A percentile compares a stretch with the other conserved stretches of the same genome.
Evolutionary conservation across 495 filamentous ascomycete genomes (phyloP).

Genomic region (Daldinia bambusicola): DNA sequence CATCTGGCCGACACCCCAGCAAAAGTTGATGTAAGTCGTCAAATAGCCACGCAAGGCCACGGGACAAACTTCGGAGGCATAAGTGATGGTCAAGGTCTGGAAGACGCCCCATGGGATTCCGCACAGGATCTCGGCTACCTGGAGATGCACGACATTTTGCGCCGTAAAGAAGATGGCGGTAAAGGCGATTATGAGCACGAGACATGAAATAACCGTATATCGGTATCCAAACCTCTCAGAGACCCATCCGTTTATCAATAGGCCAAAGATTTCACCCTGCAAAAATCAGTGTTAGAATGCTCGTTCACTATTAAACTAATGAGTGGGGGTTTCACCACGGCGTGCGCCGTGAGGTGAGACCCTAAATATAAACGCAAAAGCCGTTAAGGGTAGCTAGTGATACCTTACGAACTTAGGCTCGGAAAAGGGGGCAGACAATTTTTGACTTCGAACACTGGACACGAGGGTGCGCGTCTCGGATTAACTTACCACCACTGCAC

Average conservation of each 20-base stretch:
- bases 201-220: constrained; percentile 75
- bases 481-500: constrained; percentile 56
- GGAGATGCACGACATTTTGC: constrained; percentile 71
- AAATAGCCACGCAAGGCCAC: constrained; percentile 76
- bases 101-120: constrained; percentile 85
- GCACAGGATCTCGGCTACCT: constrained; percentile 78
- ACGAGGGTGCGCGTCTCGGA: not conserved
- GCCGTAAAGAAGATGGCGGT: constrained; percentile 83
- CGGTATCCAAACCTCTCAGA: constrained; percentile 79
- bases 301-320: not conserved
- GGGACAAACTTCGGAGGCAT: constrained; percentile 82
- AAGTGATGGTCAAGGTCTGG: constrained; percentile 80
- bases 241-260: constrained; percentile 79
- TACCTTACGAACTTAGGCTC: not conserved
- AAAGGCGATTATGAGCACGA: constrained; percentile 72
- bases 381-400: constrained; percentile 6
- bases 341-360: constrained; percentile 1
- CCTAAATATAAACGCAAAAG: not conserved
- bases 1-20: constrained; percentile 81
- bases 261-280: constrained; percentile 76
- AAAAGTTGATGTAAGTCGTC: constrained; percentile 85
- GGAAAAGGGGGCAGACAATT: not conserved
- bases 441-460: constrained; percentile 4
- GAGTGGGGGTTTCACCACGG: not conserved
- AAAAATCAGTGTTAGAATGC: constrained; percentile 12